phyloP scores from a whole-genome alignment of 2,329 filamentous ascomycete species.

The Exophiala viscosa region DNA sequence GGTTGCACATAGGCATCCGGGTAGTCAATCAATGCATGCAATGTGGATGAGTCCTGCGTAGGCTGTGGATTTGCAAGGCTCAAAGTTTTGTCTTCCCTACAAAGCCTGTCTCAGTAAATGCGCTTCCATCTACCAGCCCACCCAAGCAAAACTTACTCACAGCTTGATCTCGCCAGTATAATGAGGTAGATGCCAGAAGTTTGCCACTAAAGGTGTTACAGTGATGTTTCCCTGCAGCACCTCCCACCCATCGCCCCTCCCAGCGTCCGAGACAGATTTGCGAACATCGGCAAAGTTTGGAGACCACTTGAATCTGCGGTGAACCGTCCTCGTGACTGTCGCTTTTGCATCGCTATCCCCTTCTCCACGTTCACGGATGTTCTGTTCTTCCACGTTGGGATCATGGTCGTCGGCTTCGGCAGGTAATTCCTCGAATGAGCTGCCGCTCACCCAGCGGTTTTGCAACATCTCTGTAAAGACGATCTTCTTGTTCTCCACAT shows the following conservation, averaged over 20 bases:
- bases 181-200: slow-evolving; percentile 75
- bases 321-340: slow-evolving; percentile 50
- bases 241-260: slow-evolving; percentile 85
- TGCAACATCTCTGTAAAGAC: slow-evolving; percentile 84
- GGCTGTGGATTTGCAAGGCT: background rate
- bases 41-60: slow-evolving; percentile 27
- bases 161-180: slow-evolving; percentile 71
- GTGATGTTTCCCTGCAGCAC: slow-evolving; percentile 84
- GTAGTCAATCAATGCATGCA: slow-evolving; percentile 76
- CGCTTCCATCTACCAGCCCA: background rate
- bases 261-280: slow-evolving; percentile 74
- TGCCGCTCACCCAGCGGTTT: slow-evolving; percentile 82
- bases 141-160: slow-evolving; percentile 57
- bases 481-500: slow-evolving; percentile 67
- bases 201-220: slow-evolving; percentile 85
- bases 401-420: slow-evolving; percentile 57
- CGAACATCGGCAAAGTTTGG: slow-evolving; percentile 84
- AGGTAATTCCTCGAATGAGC: slow-evolving; percentile 79
- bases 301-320: slow-evolving; percentile 93
- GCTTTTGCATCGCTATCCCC: slow-evolving; percentile 29
- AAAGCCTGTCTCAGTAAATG: slow-evolving; percentile 2
- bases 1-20: slow-evolving; percentile 87
- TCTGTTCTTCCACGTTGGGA: slow-evolving; percentile 65
- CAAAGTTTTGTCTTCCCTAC: slow-evolving; percentile 10
- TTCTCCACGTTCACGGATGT: slow-evolving; percentile 64